Percentiles rank a stretch among this genome's conserved stretches.
These are phyloP conservation scores for Apium graveolens DNA, from an alignment of 129 eudicot species.

Conservation along the genomic window DNA sequence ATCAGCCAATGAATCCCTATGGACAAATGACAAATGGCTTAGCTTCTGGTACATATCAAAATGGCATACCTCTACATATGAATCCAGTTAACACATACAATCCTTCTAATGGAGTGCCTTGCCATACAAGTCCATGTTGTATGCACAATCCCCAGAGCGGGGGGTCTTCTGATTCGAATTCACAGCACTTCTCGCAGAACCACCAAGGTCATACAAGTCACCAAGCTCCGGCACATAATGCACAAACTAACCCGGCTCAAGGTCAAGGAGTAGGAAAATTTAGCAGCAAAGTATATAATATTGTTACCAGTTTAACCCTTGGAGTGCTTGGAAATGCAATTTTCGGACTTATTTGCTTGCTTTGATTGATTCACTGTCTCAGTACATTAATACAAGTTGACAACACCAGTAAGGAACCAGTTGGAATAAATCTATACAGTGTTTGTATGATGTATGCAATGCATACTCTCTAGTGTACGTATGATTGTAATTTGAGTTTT, in stretches of 20 bases:
- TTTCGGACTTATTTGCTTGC: background rate
- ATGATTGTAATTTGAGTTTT: too few relatives aligned
- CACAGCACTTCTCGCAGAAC: background rate
- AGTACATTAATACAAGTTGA: too few relatives aligned
- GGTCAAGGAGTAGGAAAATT: background rate
- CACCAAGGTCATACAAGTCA: background rate
- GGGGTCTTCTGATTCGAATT: background rate
- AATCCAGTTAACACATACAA: background rate
- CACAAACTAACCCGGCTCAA: background rate
- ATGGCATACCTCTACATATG: too few relatives aligned
- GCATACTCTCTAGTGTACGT: too few relatives aligned
- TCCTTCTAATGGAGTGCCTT: background rate
- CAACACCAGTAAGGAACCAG: too few relatives aligned
- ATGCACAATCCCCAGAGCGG: background rate
- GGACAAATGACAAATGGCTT: too few relatives aligned
- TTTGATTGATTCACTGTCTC: too few relatives aligned
- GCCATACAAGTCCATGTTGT: background rate
- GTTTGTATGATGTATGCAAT: too few relatives aligned
- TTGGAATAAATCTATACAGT: too few relatives aligned
- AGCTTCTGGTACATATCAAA: too few relatives aligned
- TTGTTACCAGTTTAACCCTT: background rate
- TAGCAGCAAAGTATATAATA: background rate
- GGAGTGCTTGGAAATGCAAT: conserved; percentile 15
- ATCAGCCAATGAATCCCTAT: background rate
- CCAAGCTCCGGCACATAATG: background rate